phyloP scores from a whole-genome alignment of 441 rosid genomes.

The Erysimum cheiri region DNA sequence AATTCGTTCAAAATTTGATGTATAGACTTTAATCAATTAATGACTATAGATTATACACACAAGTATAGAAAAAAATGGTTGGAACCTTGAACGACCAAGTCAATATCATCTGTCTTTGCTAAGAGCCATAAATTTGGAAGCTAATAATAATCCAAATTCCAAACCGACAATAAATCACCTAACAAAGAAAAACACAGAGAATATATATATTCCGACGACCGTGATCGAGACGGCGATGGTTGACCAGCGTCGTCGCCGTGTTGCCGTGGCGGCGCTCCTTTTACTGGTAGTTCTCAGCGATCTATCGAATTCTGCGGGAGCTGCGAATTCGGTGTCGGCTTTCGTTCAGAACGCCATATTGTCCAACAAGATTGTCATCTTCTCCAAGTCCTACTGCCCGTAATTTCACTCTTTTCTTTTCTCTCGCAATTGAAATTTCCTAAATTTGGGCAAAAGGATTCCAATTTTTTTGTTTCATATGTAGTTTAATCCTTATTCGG shows the following conservation, averaged over 20 bases:
- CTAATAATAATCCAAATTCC: not conserved
- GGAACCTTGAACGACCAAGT: too few relatives aligned
- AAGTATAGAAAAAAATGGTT: too few relatives aligned
- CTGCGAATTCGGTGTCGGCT: conserved; percentile 45
- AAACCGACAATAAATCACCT: not conserved
- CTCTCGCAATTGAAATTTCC: not conserved
- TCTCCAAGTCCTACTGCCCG: conserved; percentile 98
- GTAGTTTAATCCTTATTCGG: not conserved
- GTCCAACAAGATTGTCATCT: conserved; percentile 86
- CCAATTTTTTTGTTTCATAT: not conserved
- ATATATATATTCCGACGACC: not conserved
- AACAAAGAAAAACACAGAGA: not conserved
- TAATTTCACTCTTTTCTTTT: conserved; percentile 35
- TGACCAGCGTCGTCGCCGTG: conserved; percentile 18
- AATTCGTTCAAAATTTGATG: too few relatives aligned
- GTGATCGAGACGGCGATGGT: conserved; percentile 34
- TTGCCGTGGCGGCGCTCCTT: conserved; percentile 19
- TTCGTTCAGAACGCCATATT: conserved; percentile 74
- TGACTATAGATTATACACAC: too few relatives aligned
- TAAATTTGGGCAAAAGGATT: not conserved
- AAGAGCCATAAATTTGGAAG: not conserved
- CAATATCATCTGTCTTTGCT: too few relatives aligned
- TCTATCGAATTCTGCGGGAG: not conserved
- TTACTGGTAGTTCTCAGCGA: conserved; percentile 6
- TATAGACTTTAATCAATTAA: too few relatives aligned